Conservation (phyloP, 78 protist genomes). For the Salpingoeca rosetta region DNA sequence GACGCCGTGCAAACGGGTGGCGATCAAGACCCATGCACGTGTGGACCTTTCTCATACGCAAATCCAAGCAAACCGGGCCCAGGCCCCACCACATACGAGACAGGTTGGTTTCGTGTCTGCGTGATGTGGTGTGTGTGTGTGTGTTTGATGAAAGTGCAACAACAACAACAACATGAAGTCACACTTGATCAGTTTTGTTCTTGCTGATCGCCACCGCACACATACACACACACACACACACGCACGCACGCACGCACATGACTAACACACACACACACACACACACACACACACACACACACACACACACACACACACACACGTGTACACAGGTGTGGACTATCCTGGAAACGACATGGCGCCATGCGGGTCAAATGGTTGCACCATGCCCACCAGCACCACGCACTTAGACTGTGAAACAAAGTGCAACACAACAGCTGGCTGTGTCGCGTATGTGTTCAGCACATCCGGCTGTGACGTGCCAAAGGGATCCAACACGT, state of each 20-base stretch:
- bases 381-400: not conserved
- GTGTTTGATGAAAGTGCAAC: not conserved
- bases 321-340: not conserved
- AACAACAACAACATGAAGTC: not conserved
- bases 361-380: not conserved
- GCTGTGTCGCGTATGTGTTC: not conserved
- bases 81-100: no score
- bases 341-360: not conserved
- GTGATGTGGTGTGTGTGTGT: not conserved
- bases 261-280: no score
- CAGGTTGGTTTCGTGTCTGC: not conserved
- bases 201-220: not conserved
- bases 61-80: no score
- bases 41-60: no score
- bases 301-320: no score
- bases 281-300: no score
- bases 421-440: not conserved
- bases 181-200: not conserved
- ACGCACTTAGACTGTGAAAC: not conserved
- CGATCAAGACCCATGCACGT: no score
- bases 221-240: no score
- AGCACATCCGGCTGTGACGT: not conserved
- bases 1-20: no score
- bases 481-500: no score
- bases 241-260: no score